A percentile compares a stretch with the other conserved stretches of the same genome.
Evolutionary conservation across 106 monocot species (phyloP).

Genomic region (Dioscorea zingiberensis): DNA sequence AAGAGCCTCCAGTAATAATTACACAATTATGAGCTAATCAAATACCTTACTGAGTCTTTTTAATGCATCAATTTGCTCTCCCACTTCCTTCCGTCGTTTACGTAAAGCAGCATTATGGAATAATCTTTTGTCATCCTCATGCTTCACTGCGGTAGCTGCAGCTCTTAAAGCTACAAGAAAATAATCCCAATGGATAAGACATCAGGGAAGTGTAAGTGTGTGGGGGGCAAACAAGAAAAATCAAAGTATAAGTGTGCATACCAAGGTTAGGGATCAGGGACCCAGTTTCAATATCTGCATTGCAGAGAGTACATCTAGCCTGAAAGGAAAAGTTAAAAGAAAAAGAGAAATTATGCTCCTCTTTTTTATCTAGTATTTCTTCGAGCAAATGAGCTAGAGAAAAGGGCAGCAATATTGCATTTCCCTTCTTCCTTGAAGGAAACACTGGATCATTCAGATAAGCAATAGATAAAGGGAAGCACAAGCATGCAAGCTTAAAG

Average conservation of each 20-base stretch:
- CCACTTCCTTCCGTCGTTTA: conserved; percentile 74
- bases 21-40: neutral
- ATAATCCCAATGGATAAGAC: neutral
- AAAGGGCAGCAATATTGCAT: neutral
- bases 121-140: conserved; percentile 68
- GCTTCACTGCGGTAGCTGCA: conserved; percentile 64
- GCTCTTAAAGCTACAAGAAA: conserved; percentile 67
- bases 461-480: too few species aligned
- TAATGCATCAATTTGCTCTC: conserved; percentile 27
- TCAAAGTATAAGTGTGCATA: conserved; percentile 17
- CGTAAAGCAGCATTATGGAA: conserved; percentile 65
- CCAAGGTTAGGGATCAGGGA: conserved; percentile 74
- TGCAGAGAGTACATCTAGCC: conserved; percentile 72
- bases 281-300: conserved; percentile 56
- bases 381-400: neutral
- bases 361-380: too few species aligned
- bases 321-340: conserved; percentile 21
- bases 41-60: conserved; percentile 39
- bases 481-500: too few species aligned
- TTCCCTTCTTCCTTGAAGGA: too few species aligned
- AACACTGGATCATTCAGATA: too few species aligned
- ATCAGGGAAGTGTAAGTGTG: too few species aligned
- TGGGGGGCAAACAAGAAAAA: neutral
- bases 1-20: too few species aligned
- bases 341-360: neutral